A percentile compares a stretch with the other conserved stretches of the same genome.
phyloP scores from a whole-genome alignment of 148 eudicot species.

The Beta vulgaris region DNA sequence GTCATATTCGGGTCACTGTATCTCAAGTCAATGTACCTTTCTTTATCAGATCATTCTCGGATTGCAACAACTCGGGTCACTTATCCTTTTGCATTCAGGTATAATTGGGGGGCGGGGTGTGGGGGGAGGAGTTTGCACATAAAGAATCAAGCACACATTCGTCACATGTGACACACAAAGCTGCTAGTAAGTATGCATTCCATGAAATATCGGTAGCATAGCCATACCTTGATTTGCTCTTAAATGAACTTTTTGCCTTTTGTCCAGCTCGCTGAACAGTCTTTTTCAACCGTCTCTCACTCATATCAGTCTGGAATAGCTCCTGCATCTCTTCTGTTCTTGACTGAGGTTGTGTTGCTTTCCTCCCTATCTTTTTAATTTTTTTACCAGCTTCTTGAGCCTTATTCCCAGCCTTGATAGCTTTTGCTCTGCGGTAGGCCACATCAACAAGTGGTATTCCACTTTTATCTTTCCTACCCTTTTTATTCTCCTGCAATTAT shows the following conservation, averaged over 20 bases:
- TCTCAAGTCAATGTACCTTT: no score
- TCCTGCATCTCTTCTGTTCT: slow-evolving; percentile 81
- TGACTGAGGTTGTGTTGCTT: slow-evolving; percentile 51
- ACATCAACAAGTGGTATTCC: slow-evolving; percentile 84
- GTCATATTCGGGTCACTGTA: no score
- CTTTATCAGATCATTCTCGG: no score
- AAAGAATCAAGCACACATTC: background rate
- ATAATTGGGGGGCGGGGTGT: background rate
- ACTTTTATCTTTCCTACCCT: slow-evolving; percentile 55
- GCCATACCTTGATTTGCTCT: slow-evolving; percentile 92
- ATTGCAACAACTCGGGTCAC: no score
- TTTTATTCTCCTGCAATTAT: slow-evolving; percentile 46
- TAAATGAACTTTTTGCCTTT: slow-evolving; percentile 65
- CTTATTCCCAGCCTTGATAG: slow-evolving; percentile 65
- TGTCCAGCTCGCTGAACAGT: slow-evolving; percentile 39
- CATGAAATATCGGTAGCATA: slow-evolving; percentile 12
- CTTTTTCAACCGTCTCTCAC: slow-evolving; percentile 61
- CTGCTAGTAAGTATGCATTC: background rate
- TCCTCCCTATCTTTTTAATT: slow-evolving; percentile 38
- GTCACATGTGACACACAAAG: background rate
- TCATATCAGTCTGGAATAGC: slow-evolving; percentile 71
- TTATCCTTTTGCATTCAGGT: background rate
- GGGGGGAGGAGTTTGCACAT: background rate
- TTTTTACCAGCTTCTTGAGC: slow-evolving; percentile 68
- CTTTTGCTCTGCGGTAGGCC: slow-evolving; percentile 85